These are phyloP conservation scores for Hypoxylon sp. DNA, from an alignment of 2,329 filamentous ascomycete species.

Conservation along the genomic window DNA sequence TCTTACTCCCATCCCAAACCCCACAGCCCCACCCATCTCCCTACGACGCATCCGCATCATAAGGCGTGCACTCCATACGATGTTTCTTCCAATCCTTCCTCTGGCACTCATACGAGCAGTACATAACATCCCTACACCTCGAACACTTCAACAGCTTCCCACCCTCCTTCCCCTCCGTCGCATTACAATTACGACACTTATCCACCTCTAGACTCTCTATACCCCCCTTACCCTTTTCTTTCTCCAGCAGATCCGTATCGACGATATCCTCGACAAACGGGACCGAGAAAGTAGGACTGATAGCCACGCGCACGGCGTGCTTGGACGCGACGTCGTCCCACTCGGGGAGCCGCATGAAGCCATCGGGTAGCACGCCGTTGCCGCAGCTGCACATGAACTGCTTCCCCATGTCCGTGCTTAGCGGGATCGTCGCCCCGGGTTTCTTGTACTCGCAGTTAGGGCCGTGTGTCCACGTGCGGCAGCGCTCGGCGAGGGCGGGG, in stretches of 20 bases:
- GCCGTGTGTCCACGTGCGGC: slow-evolving; percentile 64
- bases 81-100: slow-evolving; percentile 69
- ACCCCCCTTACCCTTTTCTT: slow-evolving; percentile 6
- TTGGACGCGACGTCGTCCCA: slow-evolving; percentile 59
- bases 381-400: slow-evolving; percentile 64
- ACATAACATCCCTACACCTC: slow-evolving; percentile 62
- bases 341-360: slow-evolving; percentile 60
- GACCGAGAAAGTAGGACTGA: slow-evolving; percentile 68
- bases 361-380: slow-evolving; percentile 58
- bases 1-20: too few relatives aligned
- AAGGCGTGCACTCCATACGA: slow-evolving; percentile 58
- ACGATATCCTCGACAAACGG: slow-evolving; percentile 61
- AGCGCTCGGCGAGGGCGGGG: slow-evolving; percentile 63
- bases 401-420: slow-evolving; percentile 55
- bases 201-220: slow-evolving; percentile 38
- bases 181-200: slow-evolving; percentile 58
- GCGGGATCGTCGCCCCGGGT: slow-evolving; percentile 56
- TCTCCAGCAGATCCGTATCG: slow-evolving; percentile 39
- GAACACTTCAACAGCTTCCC: slow-evolving; percentile 61
- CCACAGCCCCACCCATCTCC: neutral
- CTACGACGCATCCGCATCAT: slow-evolving; percentile 21
- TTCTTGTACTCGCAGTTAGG: slow-evolving; percentile 61
- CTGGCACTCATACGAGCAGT: slow-evolving; percentile 69
- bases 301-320: slow-evolving; percentile 68
- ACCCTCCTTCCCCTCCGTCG: slow-evolving; percentile 51